Evolutionary conservation across 2,329 filamentous ascomycete species (phyloP).

Genomic region (Akanthomyces dipterigenus): DNA sequence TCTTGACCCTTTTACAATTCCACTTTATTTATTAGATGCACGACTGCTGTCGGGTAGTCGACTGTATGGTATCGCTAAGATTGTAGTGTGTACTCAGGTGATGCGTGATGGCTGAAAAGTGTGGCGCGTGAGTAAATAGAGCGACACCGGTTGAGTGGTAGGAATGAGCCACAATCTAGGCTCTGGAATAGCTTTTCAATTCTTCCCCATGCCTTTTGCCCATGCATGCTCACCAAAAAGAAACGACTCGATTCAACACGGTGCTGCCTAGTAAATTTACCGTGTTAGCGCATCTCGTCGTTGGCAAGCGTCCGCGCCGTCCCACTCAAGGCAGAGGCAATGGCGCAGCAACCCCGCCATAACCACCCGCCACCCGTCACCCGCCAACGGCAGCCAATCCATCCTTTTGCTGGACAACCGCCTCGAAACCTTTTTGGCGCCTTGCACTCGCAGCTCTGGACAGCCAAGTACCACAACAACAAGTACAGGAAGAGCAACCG

Average conservation of each 20-base stretch:
- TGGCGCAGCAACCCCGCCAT: neutral
- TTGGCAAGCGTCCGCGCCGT: neutral
- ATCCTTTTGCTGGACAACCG: neutral
- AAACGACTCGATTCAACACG: neutral
- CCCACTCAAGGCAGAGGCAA: neutral
- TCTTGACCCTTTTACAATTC: neutral
- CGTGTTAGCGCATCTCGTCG: neutral
- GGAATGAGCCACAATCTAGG: too few species aligned
- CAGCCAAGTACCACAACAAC: neutral
- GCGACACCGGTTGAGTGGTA: too few species aligned
- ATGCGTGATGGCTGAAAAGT: too few species aligned
- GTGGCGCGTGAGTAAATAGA: too few species aligned
- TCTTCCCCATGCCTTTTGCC: too few species aligned
- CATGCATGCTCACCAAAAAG: too few species aligned
- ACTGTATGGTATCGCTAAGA: too few species aligned
- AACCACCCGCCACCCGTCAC: neutral
- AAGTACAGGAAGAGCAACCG: too few species aligned
- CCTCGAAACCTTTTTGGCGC: neutral
- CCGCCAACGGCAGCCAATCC: conserved; percentile 12
- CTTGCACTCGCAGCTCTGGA: neutral
- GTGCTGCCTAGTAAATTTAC: neutral
- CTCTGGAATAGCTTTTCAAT: too few species aligned
- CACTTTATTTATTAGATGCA: neutral
- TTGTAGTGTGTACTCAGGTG: too few species aligned
- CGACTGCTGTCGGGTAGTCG: too few species aligned